Percentiles rank a stretch among this genome's conserved stretches.
Evolutionary conservation across 345 rosid species (phyloP).

Genomic region (Citrus hindsii): DNA sequence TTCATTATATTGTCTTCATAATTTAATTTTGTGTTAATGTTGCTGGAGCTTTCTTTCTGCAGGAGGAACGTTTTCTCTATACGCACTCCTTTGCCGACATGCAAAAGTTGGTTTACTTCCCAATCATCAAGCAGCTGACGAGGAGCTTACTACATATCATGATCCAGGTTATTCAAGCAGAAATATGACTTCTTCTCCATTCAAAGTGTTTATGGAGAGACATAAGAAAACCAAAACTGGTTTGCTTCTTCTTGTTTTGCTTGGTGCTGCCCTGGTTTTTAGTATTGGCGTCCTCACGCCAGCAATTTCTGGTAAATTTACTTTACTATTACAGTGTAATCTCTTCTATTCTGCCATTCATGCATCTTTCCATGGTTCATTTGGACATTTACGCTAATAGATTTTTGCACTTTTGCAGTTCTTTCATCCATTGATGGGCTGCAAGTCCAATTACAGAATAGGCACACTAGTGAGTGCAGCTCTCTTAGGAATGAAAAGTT

Average conservation of each 20-base stretch:
- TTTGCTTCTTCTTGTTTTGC: slow-evolving; percentile 70
- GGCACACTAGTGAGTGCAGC: slow-evolving; percentile 54
- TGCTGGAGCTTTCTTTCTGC: slow-evolving; percentile 28
- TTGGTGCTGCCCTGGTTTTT: slow-evolving; percentile 61
- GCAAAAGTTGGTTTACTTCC: slow-evolving; percentile 84
- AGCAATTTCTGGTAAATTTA: slow-evolving; percentile 66
- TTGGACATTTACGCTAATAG: slow-evolving; percentile 17
- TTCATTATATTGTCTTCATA: neutral
- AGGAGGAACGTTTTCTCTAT: slow-evolving; percentile 90
- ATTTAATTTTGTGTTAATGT: slow-evolving; percentile 8
- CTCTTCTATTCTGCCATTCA: neutral
- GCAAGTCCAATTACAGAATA: slow-evolving; percentile 38
- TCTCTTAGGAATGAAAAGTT: slow-evolving; percentile 3
- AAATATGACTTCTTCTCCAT: slow-evolving; percentile 36
- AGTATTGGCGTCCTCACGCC: slow-evolving; percentile 77
- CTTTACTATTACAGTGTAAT: slow-evolving; percentile 11
- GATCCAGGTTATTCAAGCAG: slow-evolving; percentile 42
- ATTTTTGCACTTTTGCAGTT: slow-evolving; percentile 48
- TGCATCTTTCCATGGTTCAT: neutral
- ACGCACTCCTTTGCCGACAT: slow-evolving; percentile 79
- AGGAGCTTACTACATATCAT: slow-evolving; percentile 81
- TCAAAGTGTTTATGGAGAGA: slow-evolving; percentile 55
- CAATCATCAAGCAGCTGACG: slow-evolving; percentile 88
- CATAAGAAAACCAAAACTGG: slow-evolving; percentile 60
- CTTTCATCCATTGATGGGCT: slow-evolving; percentile 80